Evolutionary conservation across 345 rosid species (phyloP).

Genomic region (Hirschfeldia incana): DNA sequence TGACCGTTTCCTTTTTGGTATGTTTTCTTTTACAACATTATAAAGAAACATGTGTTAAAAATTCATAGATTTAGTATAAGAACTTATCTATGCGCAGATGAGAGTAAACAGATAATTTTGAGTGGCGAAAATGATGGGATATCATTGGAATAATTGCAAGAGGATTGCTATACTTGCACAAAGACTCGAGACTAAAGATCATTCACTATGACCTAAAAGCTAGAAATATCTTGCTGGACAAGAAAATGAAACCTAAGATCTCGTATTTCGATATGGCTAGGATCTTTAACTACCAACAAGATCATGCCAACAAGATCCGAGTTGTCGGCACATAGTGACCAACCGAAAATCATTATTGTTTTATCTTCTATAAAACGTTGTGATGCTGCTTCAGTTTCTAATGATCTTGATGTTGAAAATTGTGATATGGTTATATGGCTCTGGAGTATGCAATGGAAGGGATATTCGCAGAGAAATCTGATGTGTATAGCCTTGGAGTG

Average conservation of each 20-base stretch:
- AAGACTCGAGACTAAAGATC: slow-evolving; percentile 46
- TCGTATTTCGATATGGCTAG: slow-evolving; percentile 58
- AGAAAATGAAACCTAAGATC: slow-evolving; percentile 46
- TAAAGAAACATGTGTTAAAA: neutral
- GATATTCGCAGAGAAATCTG: too few species aligned
- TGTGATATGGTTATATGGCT: too few species aligned
- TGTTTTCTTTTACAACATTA: neutral
- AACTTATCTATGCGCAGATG: slow-evolving; percentile 19
- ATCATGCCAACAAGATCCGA: slow-evolving; percentile 37
- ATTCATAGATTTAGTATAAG: neutral
- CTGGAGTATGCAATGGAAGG: too few species aligned
- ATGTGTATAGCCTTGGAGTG: too few species aligned
- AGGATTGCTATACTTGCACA: slow-evolving; percentile 47
- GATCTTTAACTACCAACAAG: slow-evolving; percentile 37
- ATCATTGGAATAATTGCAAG: slow-evolving; percentile 43
- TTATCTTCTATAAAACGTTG: neutral
- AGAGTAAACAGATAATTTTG: slow-evolving; percentile 28
- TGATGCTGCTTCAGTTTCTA: neutral
- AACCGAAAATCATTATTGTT: neutral
- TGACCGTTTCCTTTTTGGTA: slow-evolving; percentile 44
- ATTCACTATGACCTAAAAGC: slow-evolving; percentile 51
- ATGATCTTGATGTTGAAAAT: neutral
- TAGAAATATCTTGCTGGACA: slow-evolving; percentile 50
- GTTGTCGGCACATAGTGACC: slow-evolving; percentile 52
- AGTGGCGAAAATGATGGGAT: slow-evolving; percentile 39